phyloP scores from a whole-genome alignment of 1,284 basidiomycete genomes.

The Boletellus sp. region DNA sequence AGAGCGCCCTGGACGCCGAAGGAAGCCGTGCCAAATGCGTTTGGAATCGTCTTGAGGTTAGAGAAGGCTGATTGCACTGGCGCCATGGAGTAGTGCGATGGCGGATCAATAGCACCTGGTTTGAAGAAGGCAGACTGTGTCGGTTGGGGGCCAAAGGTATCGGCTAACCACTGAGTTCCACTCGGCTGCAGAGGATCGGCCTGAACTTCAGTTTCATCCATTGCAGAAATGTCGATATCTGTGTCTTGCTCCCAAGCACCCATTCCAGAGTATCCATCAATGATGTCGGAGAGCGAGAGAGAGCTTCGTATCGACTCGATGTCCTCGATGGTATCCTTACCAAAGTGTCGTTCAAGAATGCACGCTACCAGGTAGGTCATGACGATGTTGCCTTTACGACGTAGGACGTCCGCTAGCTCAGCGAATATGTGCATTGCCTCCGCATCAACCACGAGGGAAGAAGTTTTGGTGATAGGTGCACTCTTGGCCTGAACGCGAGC shows the following conservation, averaged over 20 bases:
- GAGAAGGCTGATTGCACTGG: conserved; percentile 41
- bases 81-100: conserved; percentile 15
- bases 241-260: conserved; percentile 25
- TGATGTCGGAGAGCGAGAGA: conserved; percentile 65
- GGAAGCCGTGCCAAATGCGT: conserved; percentile 30
- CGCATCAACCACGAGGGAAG: conserved; percentile 53
- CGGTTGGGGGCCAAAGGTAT: conserved; percentile 34
- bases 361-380: conserved; percentile 78
- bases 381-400: conserved; percentile 54
- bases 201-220: conserved; percentile 26
- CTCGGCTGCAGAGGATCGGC: conserved; percentile 29
- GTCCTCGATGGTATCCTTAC: conserved; percentile 67
- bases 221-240: conserved; percentile 25
- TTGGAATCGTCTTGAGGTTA: conserved; percentile 33
- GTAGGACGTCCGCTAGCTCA: conserved; percentile 53
- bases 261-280: conserved; percentile 63
- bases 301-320: conserved; percentile 72
- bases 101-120: not conserved
- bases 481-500: conserved; percentile 79
- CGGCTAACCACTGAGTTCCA: conserved; percentile 40
- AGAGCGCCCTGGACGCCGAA: conserved; percentile 16
- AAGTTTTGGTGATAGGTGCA: conserved; percentile 68
- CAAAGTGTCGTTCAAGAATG: conserved; percentile 68
- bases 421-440: conserved; percentile 68
- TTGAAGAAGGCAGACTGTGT: conserved; percentile 23